phyloP scores from a whole-genome alignment of 2,329 filamentous ascomycete genomes.

The Aspergillus sp. region DNA sequence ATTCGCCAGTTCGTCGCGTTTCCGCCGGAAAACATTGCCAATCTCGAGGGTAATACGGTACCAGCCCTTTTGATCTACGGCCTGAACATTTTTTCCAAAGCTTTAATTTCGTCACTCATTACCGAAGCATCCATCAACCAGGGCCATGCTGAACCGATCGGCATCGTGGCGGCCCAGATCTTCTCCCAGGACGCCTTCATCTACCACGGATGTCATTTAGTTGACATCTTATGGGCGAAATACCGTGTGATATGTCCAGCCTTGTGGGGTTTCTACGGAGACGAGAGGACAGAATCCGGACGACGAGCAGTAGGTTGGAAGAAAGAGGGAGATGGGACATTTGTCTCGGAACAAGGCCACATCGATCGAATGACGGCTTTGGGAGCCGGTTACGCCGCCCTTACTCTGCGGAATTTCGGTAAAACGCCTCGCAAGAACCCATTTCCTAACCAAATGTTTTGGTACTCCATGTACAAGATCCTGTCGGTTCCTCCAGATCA shows the following conservation, averaged over 20 bases:
- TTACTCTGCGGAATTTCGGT: slow-evolving; percentile 76
- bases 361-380: slow-evolving; percentile 77
- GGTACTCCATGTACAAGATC: slow-evolving; percentile 69
- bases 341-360: slow-evolving; percentile 64
- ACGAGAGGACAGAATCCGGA: slow-evolving; percentile 64
- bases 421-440: slow-evolving; percentile 63
- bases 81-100: slow-evolving; percentile 69
- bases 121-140: slow-evolving; percentile 59
- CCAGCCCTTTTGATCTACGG: slow-evolving; percentile 66
- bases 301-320: slow-evolving; percentile 67
- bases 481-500: slow-evolving; percentile 64
- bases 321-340: slow-evolving; percentile 51
- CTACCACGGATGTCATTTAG: slow-evolving; percentile 61
- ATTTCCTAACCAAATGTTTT: slow-evolving; percentile 74
- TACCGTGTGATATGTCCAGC: slow-evolving; percentile 73
- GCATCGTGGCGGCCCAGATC: slow-evolving; percentile 67
- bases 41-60: slow-evolving; percentile 44
- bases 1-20: slow-evolving; percentile 49
- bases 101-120: slow-evolving; percentile 62
- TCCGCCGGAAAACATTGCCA: slow-evolving; percentile 31
- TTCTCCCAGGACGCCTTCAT: slow-evolving; percentile 64
- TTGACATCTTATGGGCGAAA: slow-evolving; percentile 83
- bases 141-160: slow-evolving; percentile 67
- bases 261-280: slow-evolving; percentile 74
- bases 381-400: slow-evolving; percentile 73